Base-by-base conservation (phyloP, 768 basidiomycete species). In the Lactarius evosmus region DNA sequence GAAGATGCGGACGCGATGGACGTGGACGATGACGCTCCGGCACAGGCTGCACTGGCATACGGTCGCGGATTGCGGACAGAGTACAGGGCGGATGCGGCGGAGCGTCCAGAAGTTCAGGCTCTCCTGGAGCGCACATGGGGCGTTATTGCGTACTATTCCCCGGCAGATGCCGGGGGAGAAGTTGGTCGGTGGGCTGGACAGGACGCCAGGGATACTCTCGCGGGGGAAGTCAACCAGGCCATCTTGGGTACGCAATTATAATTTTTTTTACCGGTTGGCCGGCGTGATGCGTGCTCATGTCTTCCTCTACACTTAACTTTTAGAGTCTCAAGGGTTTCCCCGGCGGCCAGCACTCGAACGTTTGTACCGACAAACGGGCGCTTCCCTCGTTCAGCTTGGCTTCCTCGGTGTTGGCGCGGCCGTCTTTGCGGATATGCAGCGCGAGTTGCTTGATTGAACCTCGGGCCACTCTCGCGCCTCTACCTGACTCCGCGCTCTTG, bases 241-340 rank as follows among this genome's bases (percentile, higher is more conserved):
- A 92, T 95, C 62, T 77, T 95, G 58, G 88, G 93, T 93, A 69
- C 68, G 86, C 75, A 51, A 7, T 25, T 11, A 58, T 27, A 32
- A 27, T 58, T 3, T 19, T 19, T n/a, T 30, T 4, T 1, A 38
- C 44, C 8, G 38, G 36, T 32, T 62, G 30, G 16, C 55, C 49
- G 44, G 50, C 8, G 25, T 53, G 46, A 55, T 1, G 19, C 16
- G 4, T 22, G 27, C 46, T 56, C 17, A 49, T n/a, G 17, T 27
- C 9, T 22, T 36, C 16, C 33, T 61, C 25, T 60, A 2, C 25
- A 25, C 29, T 16, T 53, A 17, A 27, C 32, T 49, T 55, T 12
- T 65, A 95, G 92, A 84, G 74, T 93, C 91, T 0, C 89, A 90
- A 77, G 88, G 88, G 22, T 83, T 83, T 40, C 90, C 91, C 2